These are phyloP conservation scores for Cetradonia linearis DNA, from an alignment of 495 filamentous ascomycete species.

Conservation along the genomic window DNA sequence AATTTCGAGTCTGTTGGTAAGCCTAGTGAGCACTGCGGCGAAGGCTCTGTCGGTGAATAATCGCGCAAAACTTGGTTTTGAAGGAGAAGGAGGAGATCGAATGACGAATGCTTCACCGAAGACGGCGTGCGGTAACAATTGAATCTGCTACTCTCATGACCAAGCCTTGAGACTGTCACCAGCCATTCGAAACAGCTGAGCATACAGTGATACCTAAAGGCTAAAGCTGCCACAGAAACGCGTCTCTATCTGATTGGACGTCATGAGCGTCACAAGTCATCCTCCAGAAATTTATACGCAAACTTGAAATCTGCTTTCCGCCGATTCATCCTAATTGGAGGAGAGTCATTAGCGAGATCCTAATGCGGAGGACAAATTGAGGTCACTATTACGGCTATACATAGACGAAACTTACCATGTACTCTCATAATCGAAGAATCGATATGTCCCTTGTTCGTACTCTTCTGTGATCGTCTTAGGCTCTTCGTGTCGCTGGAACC, in stretches of 20 bases:
- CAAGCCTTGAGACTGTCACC: conserved; percentile 7
- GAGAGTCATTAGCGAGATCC: conserved; percentile 13
- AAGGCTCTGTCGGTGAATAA: conserved; percentile 5
- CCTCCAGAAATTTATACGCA: conserved; percentile 91
- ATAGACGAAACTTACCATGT: conserved; percentile 58
- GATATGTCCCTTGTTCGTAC: conserved; percentile 95
- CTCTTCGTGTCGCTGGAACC: conserved; percentile 98
- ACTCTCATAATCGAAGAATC: conserved; percentile 99
- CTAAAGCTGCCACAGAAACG: conserved; percentile 1
- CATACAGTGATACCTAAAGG: conserved; percentile 3
- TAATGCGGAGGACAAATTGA: conserved; percentile 7
- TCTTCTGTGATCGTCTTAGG: conserved; percentile 97
- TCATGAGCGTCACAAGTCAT: conserved; percentile 55
- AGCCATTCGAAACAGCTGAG: conserved; percentile 12
- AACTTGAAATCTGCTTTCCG: conserved; percentile 98
- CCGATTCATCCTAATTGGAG: conserved; percentile 84
- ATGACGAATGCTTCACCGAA: neutral
- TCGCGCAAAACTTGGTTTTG: conserved; percentile 8
- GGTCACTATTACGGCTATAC: conserved; percentile 15
- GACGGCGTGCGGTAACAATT: conserved; percentile 4
- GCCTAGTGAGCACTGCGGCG: conserved; percentile 9
- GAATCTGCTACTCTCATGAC: conserved; percentile 11
- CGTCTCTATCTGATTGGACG: neutral
- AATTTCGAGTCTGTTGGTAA: neutral
- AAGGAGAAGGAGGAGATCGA: neutral